These are phyloP conservation scores for Silene coronaria DNA, from an alignment of 179 eudicot genomes.

Conservation along the genomic window DNA sequence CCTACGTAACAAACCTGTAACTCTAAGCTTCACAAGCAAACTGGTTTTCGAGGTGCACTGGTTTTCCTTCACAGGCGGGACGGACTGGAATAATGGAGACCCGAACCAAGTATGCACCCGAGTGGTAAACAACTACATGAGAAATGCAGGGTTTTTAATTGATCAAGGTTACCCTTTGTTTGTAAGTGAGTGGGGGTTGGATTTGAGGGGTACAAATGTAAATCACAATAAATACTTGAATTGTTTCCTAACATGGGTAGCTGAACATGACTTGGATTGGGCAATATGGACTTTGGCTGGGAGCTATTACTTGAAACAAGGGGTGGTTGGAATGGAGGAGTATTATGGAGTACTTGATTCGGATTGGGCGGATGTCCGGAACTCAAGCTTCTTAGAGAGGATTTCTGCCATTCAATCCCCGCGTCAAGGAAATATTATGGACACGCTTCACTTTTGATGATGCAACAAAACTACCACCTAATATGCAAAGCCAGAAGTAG, in stretches of 20 bases:
- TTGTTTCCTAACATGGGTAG: conserved; percentile 67
- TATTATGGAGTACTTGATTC: conserved; percentile 46
- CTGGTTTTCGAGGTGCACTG: conserved; percentile 74
- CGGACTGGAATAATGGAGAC: conserved; percentile 50
- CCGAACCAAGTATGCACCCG: conserved; percentile 35
- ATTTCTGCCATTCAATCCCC: conserved; percentile 49
- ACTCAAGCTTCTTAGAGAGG: conserved; percentile 46
- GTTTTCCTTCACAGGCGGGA: conserved; percentile 55
- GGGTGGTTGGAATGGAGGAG: conserved; percentile 50
- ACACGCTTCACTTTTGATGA: not conserved
- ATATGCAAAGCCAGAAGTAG: too few relatives aligned
- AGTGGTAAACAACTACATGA: conserved; percentile 28
- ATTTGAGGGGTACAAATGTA: conserved; percentile 29
- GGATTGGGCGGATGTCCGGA: conserved; percentile 53
- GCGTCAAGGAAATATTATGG: conserved; percentile 33
- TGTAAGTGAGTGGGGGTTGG: too few relatives aligned
- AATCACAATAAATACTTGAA: conserved; percentile 69
- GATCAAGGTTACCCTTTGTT: too few relatives aligned
- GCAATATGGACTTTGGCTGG: conserved; percentile 74
- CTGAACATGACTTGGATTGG: conserved; percentile 25
- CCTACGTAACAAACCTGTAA: conserved; percentile 33
- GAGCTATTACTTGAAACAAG: conserved; percentile 65
- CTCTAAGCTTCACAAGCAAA: conserved; percentile 44
- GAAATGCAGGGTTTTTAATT: not conserved
- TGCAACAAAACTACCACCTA: not conserved